A percentile compares a stretch with the other conserved stretches of the same genome.
These are phyloP conservation scores for Whalleya microplaca DNA, from an alignment of 2,329 filamentous ascomycete genomes.

Conservation along the genomic window DNA sequence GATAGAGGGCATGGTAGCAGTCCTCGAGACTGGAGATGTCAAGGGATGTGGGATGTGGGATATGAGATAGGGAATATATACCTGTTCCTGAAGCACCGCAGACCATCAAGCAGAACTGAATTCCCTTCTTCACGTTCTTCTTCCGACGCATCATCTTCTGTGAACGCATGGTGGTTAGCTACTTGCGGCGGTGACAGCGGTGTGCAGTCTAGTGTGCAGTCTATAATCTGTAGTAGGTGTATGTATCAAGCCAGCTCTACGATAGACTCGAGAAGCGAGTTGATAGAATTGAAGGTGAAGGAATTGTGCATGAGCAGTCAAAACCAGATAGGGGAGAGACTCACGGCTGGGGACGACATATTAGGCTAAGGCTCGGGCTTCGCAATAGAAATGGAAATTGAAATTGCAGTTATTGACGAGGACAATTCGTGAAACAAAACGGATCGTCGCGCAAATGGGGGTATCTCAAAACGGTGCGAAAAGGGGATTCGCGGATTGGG, in stretches of 20 bases:
- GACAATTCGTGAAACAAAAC: constrained; percentile 26
- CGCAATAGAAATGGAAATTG: constrained; percentile 22
- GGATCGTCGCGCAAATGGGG: constrained; percentile 27
- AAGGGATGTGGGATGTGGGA: no score
- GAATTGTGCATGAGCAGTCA: constrained; percentile 18
- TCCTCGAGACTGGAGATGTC: no score
- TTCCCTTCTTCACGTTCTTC: constrained; percentile 99
- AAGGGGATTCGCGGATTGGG: constrained; percentile 22
- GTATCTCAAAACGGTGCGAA: constrained; percentile 35
- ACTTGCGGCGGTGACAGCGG: constrained; percentile 18
- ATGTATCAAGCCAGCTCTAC: no score
- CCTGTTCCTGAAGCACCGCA: constrained; percentile 98
- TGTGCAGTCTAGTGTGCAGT: no score
- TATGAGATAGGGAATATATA: no score
- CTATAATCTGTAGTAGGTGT: no score
- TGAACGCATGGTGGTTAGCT: constrained; percentile 36
- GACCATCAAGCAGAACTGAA: constrained; percentile 99
- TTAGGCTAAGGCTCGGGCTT: constrained; percentile 35
- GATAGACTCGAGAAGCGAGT: constrained; percentile 1
- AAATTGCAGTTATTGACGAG: constrained; percentile 27
- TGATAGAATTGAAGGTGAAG: constrained; percentile 19
- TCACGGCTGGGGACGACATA: constrained; percentile 43
- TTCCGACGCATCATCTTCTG: constrained; percentile 98
- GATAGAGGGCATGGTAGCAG: no score
- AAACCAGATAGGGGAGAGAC: constrained; percentile 36